Evolutionary conservation across 2,329 filamentous ascomycete species (phyloP).

Genomic region (Plenodomus lindquistii): DNA sequence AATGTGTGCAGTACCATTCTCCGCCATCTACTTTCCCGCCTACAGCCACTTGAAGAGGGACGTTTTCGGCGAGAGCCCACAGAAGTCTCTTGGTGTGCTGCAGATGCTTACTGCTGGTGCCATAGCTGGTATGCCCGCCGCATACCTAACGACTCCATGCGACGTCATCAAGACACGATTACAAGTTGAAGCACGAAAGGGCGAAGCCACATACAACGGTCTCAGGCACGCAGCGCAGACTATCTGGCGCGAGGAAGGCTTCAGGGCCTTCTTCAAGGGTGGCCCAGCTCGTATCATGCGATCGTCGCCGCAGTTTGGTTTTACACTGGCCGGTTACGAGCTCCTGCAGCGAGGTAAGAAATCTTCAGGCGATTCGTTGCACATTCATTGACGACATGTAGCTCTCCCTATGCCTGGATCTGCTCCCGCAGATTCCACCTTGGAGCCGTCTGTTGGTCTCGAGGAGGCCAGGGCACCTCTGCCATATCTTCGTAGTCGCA

Average conservation of each 20-base stretch:
- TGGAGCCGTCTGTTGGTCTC: conserved; percentile 66
- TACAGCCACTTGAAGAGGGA: conserved; percentile 95
- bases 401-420: conserved; percentile 78
- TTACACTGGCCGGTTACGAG: conserved; percentile 95
- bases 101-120: conserved; percentile 94
- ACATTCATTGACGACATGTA: conserved; percentile 1
- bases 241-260: conserved; percentile 87
- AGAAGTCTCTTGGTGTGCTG: conserved; percentile 84
- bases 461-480: conserved; percentile 66
- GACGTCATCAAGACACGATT: conserved; percentile 99
- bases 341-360: conserved; percentile 69
- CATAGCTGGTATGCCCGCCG: conserved; percentile 65
- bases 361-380: neutral
- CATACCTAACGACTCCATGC: conserved; percentile 92
- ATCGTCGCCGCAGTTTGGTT: conserved; percentile 96
- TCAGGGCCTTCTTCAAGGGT: conserved; percentile 97
- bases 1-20: conserved; percentile 74
- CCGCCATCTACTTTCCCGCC: conserved; percentile 96
- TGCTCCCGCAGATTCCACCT: conserved; percentile 52
- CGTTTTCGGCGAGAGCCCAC: conserved; percentile 84
- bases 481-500: conserved; percentile 74
- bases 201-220: conserved; percentile 84
- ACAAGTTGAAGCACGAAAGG: conserved; percentile 96
- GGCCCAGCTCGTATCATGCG: conserved; percentile 93
- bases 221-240: conserved; percentile 83